Base-by-base conservation (phyloP, 2,329 filamentous ascomycete species). In the Neofusicoccum ribis region DNA sequence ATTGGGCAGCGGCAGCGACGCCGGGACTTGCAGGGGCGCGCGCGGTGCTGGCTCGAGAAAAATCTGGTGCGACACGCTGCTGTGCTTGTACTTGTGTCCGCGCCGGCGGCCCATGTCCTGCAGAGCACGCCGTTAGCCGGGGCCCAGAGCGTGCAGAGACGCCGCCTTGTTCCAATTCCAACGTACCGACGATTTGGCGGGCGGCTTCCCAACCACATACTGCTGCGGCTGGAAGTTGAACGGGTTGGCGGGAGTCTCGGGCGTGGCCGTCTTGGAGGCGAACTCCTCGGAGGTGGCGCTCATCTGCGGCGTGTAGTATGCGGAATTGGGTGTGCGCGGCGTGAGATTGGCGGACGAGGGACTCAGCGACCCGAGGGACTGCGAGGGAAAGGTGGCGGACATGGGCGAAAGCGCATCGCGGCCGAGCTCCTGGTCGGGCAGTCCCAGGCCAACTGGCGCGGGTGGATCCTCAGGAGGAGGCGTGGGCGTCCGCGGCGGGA, bases 51-150 rank as follows among this genome's bases (percentile, higher is more conserved):
- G 95, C 76, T 97, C 93, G 71, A 96, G 91, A 78, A 98, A 97
- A 78, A 98, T 96, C 78, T 97, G 93, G 76, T 98, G 93, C 20
- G 92, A 96, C 65, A 99, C 90, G 76, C 92, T 96, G 76, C 91
- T 96, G 81, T 98, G 94, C 76, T 97, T 97, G 84, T 99, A 99
- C 77, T 95, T 93, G 82, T 99, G 95, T 68, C 95, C 95, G 67
- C 94, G 90, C 69, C 95, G 88, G 78, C 97, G 92, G 68, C 93
- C 93, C 68, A 97, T 88, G 71, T 92, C 94, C 89, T 96, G 77
- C 62, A 8, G 36, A 31, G 11, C 37, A 23, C 27, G 27, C 27
- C n/a, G 47, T 63, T 46, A 63, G 49, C 47, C 14, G 34, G 23
- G 27, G 6, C 23, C 14, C n/a, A 36, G 11, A 14, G 9, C 23